Evolutionary conservation across 805 yeast species (phyloP), one percentile per base, ranked within the genome.

Genomic region (Candida sonorensis): DNA sequence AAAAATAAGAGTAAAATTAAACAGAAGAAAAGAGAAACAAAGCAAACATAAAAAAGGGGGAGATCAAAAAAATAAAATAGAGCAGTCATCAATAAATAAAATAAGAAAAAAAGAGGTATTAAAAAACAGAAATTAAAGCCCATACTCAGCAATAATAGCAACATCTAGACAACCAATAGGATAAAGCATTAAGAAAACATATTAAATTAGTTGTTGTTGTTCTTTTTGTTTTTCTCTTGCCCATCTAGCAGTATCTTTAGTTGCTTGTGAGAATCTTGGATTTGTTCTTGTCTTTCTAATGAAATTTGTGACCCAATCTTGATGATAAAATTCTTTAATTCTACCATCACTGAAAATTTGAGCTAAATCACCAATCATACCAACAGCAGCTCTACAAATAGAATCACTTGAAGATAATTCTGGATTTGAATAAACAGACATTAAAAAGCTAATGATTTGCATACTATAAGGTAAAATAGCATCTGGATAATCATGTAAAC

Each of bases 211-310:
- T 23, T 27, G 34, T 17, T 45, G 23, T 30, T 47, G 53, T 14
- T 38, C 29, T 58, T 72, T 74, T 54, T 75, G 84, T 61, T 80
- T 95, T 50, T 83, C 95, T 46, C 92, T 75, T 11, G 98, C 97
- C 97, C 97, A 92, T 61, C 88, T 75, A 7, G 97, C 97, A n/a
- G 95, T 84, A 50, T 82, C 92, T 54, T 75, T 77, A 10, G 97
- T 86, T 34, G 69, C 62, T 46, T 72, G 75, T 22, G 75, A 65
- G 52, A 77, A 83, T 20, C 66, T 46, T 40, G 71, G 67, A 52
- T 78, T 79, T 33, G 73, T 51, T 57, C 92, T 75, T 15, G 88
- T 79, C 51, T 67, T 74, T 55, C 76, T 79, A 53, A 92, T 80
- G 52, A 84, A 73, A 17, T 75, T 80, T 6, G 81, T 62, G 17